A percentile compares a stretch with the other conserved stretches of the same genome.
These are phyloP conservation scores for Hebeloma cylindrosporum DNA, from an alignment of 768 basidiomycete genomes.

Conservation along the genomic window DNA sequence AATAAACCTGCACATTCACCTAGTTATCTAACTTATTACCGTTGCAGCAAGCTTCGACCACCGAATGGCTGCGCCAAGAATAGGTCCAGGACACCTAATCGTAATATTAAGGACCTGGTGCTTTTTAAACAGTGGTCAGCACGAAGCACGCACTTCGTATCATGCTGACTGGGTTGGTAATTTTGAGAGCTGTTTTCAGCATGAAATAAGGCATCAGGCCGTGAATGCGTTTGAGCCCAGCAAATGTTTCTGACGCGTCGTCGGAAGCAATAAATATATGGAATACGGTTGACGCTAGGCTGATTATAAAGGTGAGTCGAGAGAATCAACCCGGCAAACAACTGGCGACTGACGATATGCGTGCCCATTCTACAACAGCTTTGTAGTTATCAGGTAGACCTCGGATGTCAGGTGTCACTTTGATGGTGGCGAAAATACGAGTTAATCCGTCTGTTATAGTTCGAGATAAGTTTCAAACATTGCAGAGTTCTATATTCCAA, in stretches of 20 bases:
- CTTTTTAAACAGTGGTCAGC: constrained; percentile 3
- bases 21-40: too few species aligned
- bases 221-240: constrained; percentile 88
- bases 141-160: constrained; percentile 63
- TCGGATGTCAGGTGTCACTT: constrained; percentile 71
- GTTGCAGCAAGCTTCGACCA: constrained; percentile 85
- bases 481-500: not conserved
- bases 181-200: constrained; percentile 85
- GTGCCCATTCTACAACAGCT: constrained; percentile 93
- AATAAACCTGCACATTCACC: too few species aligned
- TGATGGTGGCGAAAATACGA: constrained; percentile 85
- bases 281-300: constrained; percentile 94
- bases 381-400: constrained; percentile 82
- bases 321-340: not conserved
- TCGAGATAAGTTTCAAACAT: not conserved
- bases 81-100: constrained; percentile 74
- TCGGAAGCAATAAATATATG: constrained; percentile 94
- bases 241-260: constrained; percentile 85
- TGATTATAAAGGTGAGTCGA: constrained; percentile 28
- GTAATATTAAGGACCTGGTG: not conserved
- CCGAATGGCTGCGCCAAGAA: constrained; percentile 98
- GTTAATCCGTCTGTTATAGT: constrained; percentile 74
- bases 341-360: constrained; percentile 75
- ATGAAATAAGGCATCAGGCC: constrained; percentile 98
- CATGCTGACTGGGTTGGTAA: constrained; percentile 96